Evolutionary conservation across 176 grass and related monocot species (phyloP).

Genomic region (barley (Hordeum vulgare)): MorexV3_pseudomolecules_assembly NC_058524.1:417620828-417621327

Average conservation of each 20-base stretch:
- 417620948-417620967: not conserved
- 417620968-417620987: constrained; percentile 20
- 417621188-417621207: constrained; percentile 29
- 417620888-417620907: not conserved
- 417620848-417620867: constrained; percentile 31
- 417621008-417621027: not conserved
- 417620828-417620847: constrained; percentile 1
- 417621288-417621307: not conserved
- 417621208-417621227: constrained; percentile 65
- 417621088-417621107: not conserved
- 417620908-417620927: constrained; percentile 38
- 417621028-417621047: constrained; percentile 10
- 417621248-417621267: not conserved
- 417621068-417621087: not conserved
- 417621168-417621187: not conserved
- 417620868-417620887: constrained; percentile 38
- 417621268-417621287: not conserved
- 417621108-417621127: not conserved
- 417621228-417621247: constrained; percentile 59
- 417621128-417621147: not conserved
- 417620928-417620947: not conserved
- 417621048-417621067: constrained; percentile 33
- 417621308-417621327: not conserved
- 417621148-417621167: constrained; percentile 23
- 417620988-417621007: constrained; percentile 19